phyloP scores from a whole-genome alignment of 164 flowering plant species.

The Cinnamomum micranthum region DNA sequence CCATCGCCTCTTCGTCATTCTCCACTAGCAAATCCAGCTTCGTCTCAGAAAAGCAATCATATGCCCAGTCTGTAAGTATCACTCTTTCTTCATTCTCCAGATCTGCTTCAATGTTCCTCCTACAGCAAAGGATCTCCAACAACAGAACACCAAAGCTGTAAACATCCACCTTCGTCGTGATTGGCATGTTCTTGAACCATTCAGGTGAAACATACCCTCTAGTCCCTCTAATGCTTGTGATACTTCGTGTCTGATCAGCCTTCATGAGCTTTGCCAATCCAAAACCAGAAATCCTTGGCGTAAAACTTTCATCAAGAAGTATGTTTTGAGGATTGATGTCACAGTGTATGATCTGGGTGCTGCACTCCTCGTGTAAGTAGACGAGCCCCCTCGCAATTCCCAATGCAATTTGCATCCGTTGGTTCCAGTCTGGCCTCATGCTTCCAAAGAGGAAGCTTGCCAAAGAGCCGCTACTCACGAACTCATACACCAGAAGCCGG shows the following conservation, averaged over 20 bases:
- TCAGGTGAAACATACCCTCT: conserved; percentile 5
- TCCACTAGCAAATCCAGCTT: neutral
- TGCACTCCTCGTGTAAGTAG: conserved; percentile 17
- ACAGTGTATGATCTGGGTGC: conserved; percentile 16
- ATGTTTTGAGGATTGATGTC: conserved; percentile 18
- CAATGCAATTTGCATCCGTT: conserved; percentile 24
- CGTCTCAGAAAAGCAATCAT: conserved; percentile 1
- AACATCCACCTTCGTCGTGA: conserved; percentile 8
- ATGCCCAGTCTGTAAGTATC: conserved; percentile 4
- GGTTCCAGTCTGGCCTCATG: conserved; percentile 19
- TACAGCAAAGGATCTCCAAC: conserved; percentile 11
- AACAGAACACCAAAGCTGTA: conserved; percentile 7
- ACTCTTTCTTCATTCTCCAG: neutral
- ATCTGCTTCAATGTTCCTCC: neutral
- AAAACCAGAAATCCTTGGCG: conserved; percentile 2
- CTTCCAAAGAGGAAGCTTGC: conserved; percentile 26
- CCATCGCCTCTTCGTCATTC: conserved; percentile 2
- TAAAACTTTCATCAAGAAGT: conserved; percentile 1
- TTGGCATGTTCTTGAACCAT: conserved; percentile 5
- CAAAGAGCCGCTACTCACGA: conserved; percentile 36
- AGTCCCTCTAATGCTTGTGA: conserved; percentile 5
- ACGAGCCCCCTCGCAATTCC: conserved; percentile 17
- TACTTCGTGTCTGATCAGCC: conserved; percentile 3
- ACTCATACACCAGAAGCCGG: conserved; percentile 37
- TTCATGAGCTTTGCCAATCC: conserved; percentile 9